phyloP scores from a whole-genome alignment of 805 yeast genomes.

The Starmerella bombi region DNA sequence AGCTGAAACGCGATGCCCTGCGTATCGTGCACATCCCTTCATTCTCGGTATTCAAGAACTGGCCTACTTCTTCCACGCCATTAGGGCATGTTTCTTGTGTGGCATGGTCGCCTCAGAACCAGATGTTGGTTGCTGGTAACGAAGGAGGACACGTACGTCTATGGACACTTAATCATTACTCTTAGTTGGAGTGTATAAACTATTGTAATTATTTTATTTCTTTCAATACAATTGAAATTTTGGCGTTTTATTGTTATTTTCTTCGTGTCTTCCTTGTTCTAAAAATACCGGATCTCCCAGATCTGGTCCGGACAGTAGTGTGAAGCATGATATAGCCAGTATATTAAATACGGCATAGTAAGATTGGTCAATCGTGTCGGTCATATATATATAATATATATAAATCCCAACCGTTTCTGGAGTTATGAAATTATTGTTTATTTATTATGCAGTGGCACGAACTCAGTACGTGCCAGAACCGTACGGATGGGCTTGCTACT shows the following conservation, averaged over 20 bases:
- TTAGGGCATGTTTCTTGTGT: slow-evolving; percentile 82
- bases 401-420: too few relatives aligned
- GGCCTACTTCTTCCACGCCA: slow-evolving; percentile 97
- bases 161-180: slow-evolving; percentile 76
- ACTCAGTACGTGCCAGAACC: slow-evolving; percentile 17
- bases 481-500: slow-evolving; percentile 19
- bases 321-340: too few relatives aligned
- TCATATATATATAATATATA: too few relatives aligned
- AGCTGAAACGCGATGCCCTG: slow-evolving; percentile 74
- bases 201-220: not conserved
- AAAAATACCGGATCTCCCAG: not conserved
- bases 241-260: not conserved
- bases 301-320: not conserved
- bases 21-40: slow-evolving; percentile 78
- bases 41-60: slow-evolving; percentile 74
- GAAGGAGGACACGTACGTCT: slow-evolving; percentile 81
- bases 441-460: not conserved
- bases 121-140: slow-evolving; percentile 79
- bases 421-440: too few relatives aligned
- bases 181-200: not conserved
- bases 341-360: too few relatives aligned
- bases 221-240: not conserved
- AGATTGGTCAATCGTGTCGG: too few relatives aligned
- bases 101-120: slow-evolving; percentile 65
- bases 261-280: not conserved